These are phyloP conservation scores for Neurospora sp. DNA, from an alignment of 2,329 filamentous ascomycete genomes.

Conservation along the genomic window DNA sequence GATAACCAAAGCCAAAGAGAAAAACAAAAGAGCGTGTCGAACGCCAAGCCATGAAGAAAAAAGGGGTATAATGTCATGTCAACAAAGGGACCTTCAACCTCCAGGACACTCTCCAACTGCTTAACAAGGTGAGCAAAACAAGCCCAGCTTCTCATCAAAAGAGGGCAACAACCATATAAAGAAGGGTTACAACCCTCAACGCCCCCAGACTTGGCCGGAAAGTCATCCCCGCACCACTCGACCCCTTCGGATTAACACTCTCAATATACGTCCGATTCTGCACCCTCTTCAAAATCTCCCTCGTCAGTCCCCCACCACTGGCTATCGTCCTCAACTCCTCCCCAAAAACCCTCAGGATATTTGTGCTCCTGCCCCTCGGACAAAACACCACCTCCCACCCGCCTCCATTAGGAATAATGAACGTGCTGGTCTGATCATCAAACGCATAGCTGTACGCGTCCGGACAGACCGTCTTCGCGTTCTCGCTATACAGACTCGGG, in stretches of 20 bases:
- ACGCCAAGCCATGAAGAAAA: not conserved
- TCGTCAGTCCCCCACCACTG: conserved; percentile 28
- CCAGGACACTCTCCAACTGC: not conserved
- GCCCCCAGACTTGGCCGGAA: not conserved
- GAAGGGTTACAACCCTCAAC: not conserved
- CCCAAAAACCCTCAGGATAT: conserved; percentile 45
- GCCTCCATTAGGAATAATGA: conserved; percentile 55
- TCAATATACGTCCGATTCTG: conserved; percentile 29
- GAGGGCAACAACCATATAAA: not conserved
- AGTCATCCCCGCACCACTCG: not conserved
- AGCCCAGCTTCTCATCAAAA: not conserved
- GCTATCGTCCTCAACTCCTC: conserved; percentile 39
- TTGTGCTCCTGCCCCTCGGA: conserved; percentile 50
- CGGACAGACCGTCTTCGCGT: conserved; percentile 67
- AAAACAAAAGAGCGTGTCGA: not conserved
- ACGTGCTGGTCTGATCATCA: conserved; percentile 49
- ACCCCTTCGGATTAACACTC: conserved; percentile 5
- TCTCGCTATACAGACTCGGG: conserved; percentile 57
- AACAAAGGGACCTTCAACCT: not conserved
- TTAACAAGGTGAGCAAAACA: too few species aligned
- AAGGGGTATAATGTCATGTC: not conserved
- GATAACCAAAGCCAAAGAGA: not conserved
- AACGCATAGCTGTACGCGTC: conserved; percentile 76
- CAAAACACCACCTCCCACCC: conserved; percentile 76
- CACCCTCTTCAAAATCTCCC: conserved; percentile 23